phyloP scores from a whole-genome alignment of 805 yeast species.

The Candida tallmaniae region DNA sequence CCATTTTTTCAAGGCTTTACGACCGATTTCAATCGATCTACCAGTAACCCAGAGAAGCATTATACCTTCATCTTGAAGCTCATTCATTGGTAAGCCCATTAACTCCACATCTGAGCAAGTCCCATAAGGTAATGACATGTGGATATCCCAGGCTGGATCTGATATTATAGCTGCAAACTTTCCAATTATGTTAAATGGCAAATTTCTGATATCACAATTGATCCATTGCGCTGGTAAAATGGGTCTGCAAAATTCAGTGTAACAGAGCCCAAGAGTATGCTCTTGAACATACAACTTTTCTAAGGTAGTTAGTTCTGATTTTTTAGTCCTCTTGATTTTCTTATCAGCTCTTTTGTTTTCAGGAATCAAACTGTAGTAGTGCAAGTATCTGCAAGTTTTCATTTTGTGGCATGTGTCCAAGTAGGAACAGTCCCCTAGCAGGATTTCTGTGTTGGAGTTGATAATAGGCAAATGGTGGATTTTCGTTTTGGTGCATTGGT shows the following conservation, averaged over 20 bases:
- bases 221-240: slow-evolving; percentile 75
- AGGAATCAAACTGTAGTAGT: slow-evolving; percentile 57
- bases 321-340: slow-evolving; percentile 7
- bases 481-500: slow-evolving; percentile 20
- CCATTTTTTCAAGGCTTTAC: slow-evolving; percentile 73
- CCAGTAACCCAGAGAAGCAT: slow-evolving; percentile 93
- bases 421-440: slow-evolving; percentile 88
- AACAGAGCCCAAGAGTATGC: slow-evolving; percentile 47
- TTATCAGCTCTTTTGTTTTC: slow-evolving; percentile 1
- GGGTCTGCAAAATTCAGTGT: slow-evolving; percentile 29
- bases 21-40: slow-evolving; percentile 83
- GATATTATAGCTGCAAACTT: slow-evolving; percentile 80
- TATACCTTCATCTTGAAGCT: slow-evolving; percentile 79
- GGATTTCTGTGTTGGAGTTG: slow-evolving; percentile 55
- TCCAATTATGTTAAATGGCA: slow-evolving; percentile 71
- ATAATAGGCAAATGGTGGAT: slow-evolving; percentile 28
- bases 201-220: slow-evolving; percentile 70
- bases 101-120: slow-evolving; percentile 76
- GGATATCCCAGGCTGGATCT: slow-evolving; percentile 97
- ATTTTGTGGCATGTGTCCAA: slow-evolving; percentile 90
- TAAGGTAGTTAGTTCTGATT: slow-evolving; percentile 2
- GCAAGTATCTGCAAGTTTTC: slow-evolving; percentile 74
- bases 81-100: slow-evolving; percentile 56
- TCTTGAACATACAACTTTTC: slow-evolving; percentile 22
- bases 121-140: slow-evolving; percentile 78